Conservation (phyloP, 169 alveolate species). For the Plasmodium vinckei region DNA sequence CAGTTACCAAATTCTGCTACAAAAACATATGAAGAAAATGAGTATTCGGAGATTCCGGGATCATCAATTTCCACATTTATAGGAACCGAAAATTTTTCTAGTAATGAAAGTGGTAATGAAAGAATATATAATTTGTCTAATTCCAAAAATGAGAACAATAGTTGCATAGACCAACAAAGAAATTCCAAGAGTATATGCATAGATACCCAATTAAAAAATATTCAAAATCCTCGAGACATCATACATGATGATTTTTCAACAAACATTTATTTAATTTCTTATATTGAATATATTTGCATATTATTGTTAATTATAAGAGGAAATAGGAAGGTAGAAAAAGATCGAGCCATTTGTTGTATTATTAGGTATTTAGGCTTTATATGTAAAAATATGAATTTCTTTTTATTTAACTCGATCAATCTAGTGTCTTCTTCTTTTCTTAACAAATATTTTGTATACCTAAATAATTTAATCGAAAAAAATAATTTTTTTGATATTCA, state of each 20-base stretch:
- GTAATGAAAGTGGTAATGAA: background rate
- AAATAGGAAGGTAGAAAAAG: slow-evolving; percentile 62
- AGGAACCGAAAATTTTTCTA: background rate
- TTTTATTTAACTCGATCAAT: slow-evolving; percentile 59
- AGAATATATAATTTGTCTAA: too few relatives aligned
- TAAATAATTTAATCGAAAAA: slow-evolving; percentile 35
- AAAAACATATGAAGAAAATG: background rate
- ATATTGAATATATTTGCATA: slow-evolving; percentile 70
- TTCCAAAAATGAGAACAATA: background rate
- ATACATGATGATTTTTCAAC: slow-evolving; percentile 10
- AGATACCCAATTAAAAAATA: background rate
- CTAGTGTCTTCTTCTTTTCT: slow-evolving; percentile 50
- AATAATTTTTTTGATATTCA: slow-evolving; percentile 11
- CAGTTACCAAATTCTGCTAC: background rate
- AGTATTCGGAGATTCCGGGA: background rate
- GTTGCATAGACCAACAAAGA: background rate
- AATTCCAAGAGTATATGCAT: background rate
- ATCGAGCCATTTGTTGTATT: slow-evolving; percentile 61
- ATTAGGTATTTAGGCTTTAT: slow-evolving; percentile 72
- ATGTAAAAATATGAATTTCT: slow-evolving; percentile 73
- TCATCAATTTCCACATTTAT: background rate
- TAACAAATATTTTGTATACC: slow-evolving; percentile 42
- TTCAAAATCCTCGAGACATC: background rate
- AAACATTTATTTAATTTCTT: slow-evolving; percentile 35
- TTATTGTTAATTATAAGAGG: slow-evolving; percentile 49